A percentile compares a stretch with the other conserved stretches of the same genome.
Evolutionary conservation across 2,329 filamentous ascomycete genomes (phyloP).

Genomic region (Fusarium falciforme): DNA sequence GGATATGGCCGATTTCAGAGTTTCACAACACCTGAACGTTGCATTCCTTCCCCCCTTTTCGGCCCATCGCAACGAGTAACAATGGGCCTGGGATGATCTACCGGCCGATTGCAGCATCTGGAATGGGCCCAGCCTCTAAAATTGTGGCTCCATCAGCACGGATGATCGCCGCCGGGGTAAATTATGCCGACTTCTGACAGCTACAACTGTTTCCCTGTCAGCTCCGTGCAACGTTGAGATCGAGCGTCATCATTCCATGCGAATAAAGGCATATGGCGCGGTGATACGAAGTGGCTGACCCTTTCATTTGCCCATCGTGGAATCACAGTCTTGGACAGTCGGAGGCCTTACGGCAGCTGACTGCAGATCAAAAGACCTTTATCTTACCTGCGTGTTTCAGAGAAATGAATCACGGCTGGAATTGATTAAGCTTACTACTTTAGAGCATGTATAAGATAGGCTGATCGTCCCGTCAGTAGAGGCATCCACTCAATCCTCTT

Average conservation of each 20-base stretch:
- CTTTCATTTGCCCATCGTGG: conserved; percentile 1
- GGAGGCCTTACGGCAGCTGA: background rate
- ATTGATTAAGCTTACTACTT: background rate
- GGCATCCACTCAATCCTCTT: background rate
- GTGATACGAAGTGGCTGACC: conserved; percentile 33
- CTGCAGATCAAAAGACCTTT: background rate
- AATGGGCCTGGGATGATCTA: background rate
- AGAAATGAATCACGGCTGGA: background rate
- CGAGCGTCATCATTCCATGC: conserved; percentile 8
- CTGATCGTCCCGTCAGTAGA: background rate
- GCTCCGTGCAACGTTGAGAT: background rate
- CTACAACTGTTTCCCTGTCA: background rate
- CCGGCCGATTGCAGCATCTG: background rate
- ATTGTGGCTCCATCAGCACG: background rate
- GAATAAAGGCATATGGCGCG: background rate
- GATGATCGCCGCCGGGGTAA: background rate
- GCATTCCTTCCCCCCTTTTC: background rate
- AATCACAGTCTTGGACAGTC: background rate
- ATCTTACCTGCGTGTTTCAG: background rate
- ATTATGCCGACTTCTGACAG: background rate
- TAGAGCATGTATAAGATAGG: background rate
- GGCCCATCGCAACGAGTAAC: background rate
- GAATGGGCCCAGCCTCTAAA: background rate
- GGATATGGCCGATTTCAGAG: background rate
- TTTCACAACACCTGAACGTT: background rate